These are phyloP conservation scores for Capronia epimyces DNA, from an alignment of 2,329 filamentous ascomycete genomes.

Conservation along the genomic window DNA sequence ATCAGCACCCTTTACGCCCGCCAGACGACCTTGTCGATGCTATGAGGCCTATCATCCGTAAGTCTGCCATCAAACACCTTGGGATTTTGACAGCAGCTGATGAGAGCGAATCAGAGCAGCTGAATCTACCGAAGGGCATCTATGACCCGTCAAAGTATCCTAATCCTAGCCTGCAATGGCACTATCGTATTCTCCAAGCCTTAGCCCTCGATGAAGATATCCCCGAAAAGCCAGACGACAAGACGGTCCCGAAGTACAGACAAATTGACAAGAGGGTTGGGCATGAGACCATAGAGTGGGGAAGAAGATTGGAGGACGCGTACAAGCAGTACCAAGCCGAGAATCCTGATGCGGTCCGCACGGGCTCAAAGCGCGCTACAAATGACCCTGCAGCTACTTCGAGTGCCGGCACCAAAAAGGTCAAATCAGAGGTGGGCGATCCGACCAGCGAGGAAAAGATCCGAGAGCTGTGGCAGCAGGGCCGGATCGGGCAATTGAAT, in stretches of 20 bases:
- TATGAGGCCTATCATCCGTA: slow-evolving; percentile 70
- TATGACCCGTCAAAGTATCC: slow-evolving; percentile 86
- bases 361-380: slow-evolving; percentile 44
- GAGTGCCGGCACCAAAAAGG: slow-evolving; percentile 45
- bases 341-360: slow-evolving; percentile 38
- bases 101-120: slow-evolving; percentile 50
- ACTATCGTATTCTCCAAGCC: slow-evolving; percentile 89
- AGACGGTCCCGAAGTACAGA: slow-evolving; percentile 74
- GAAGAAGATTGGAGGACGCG: slow-evolving; percentile 59
- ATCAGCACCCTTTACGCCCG: slow-evolving; percentile 45
- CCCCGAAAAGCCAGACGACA: slow-evolving; percentile 67
- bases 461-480: slow-evolving; percentile 39
- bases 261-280: slow-evolving; percentile 88
- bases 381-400: slow-evolving; percentile 19
- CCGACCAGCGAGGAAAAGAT: slow-evolving; percentile 36
- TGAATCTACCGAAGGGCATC: slow-evolving; percentile 77
- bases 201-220: slow-evolving; percentile 88
- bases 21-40: slow-evolving; percentile 69
- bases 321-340: slow-evolving; percentile 42
- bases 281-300: slow-evolving; percentile 71
- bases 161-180: slow-evolving; percentile 92
- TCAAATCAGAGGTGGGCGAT: slow-evolving; percentile 38
- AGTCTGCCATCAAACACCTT: neutral
- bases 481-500: slow-evolving; percentile 44
- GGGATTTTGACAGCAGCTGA: neutral